Percentiles rank a stretch among this genome's conserved stretches.
phyloP scores from a whole-genome alignment of 2,329 filamentous ascomycete species.

The Dactylellina cionopaga region DNA sequence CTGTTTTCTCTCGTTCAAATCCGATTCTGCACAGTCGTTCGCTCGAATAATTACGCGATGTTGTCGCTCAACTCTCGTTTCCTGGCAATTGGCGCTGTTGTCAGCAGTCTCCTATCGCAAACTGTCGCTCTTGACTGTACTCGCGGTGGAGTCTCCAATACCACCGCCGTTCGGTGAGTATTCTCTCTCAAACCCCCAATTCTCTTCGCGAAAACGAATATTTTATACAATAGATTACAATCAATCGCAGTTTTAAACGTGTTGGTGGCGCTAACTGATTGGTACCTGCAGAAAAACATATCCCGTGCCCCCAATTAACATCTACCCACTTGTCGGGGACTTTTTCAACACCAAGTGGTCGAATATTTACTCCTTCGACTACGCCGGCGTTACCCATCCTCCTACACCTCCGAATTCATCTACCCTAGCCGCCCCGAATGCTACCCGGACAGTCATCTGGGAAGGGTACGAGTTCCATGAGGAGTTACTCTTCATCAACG shows the following conservation, averaged over 20 bases:
- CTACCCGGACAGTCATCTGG: constrained; percentile 33
- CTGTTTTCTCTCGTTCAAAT: constrained; percentile 5
- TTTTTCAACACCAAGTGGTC: constrained; percentile 51
- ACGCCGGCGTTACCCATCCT: constrained; percentile 29
- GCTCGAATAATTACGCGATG: constrained; percentile 1
- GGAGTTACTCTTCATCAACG: constrained; percentile 44
- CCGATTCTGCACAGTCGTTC: neutral
- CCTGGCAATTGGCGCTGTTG: constrained; percentile 24
- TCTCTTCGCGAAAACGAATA: neutral
- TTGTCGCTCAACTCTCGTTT: constrained; percentile 10
- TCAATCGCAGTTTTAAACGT: too few relatives aligned
- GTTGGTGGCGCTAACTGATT: too few relatives aligned
- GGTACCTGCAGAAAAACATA: constrained; percentile 34
- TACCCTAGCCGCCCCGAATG: constrained; percentile 6
- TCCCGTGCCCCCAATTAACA: constrained; percentile 36
- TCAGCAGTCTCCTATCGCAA: constrained; percentile 10
- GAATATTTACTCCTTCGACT: constrained; percentile 42
- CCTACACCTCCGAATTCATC: constrained; percentile 18
- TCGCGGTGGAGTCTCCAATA: constrained; percentile 41
- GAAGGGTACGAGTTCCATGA: constrained; percentile 40
- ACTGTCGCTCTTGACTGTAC: constrained; percentile 38
- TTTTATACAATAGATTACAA: neutral
- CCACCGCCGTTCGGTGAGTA: constrained; percentile 37
- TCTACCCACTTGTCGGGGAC: constrained; percentile 47
- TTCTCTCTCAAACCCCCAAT: neutral